phyloP scores from a whole-genome alignment of 1,284 basidiomycete genomes.

The Sanghuangporus weigelae region DNA sequence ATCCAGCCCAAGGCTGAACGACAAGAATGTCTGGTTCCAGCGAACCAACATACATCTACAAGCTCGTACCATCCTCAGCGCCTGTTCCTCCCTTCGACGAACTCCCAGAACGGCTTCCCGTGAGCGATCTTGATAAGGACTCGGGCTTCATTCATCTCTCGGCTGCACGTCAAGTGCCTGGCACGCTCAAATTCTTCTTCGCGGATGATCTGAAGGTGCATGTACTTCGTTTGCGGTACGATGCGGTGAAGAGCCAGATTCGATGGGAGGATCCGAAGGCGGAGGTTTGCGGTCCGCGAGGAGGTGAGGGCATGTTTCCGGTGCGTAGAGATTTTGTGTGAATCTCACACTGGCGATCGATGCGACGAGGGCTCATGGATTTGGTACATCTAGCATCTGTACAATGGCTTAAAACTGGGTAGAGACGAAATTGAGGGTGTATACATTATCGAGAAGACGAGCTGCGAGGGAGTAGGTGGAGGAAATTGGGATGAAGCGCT shows the following conservation, averaged over 20 bases:
- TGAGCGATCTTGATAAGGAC: conserved; percentile 22
- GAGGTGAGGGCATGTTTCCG: conserved; percentile 46
- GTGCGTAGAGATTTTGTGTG: not conserved
- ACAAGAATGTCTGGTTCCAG: not conserved
- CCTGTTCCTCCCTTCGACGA: not conserved
- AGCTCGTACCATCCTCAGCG: conserved; percentile 37
- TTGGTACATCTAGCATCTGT: conserved; percentile 35
- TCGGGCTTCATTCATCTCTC: conserved; percentile 61
- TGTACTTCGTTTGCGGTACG: conserved; percentile 42
- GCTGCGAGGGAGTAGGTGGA: conserved; percentile 2
- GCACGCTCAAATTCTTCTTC: conserved; percentile 54
- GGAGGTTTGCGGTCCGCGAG: conserved; percentile 36
- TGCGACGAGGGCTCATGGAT: not conserved
- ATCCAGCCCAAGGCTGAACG: too few relatives aligned
- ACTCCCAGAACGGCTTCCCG: conserved; percentile 13
- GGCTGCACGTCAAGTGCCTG: conserved; percentile 46
- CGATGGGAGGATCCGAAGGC: conserved; percentile 42
- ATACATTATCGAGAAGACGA: conserved; percentile 30
- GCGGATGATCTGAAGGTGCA: conserved; percentile 34
- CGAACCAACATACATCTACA: conserved; percentile 44
- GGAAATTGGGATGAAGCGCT: conserved; percentile 35
- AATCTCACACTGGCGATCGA: not conserved
- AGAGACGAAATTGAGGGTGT: conserved; percentile 40
- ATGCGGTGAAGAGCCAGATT: conserved; percentile 32
- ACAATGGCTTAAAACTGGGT: conserved; percentile 40